Base-by-base conservation (phyloP, 2,329 filamentous ascomycete genomes). In the Domatiomyces globalis region DNA sequence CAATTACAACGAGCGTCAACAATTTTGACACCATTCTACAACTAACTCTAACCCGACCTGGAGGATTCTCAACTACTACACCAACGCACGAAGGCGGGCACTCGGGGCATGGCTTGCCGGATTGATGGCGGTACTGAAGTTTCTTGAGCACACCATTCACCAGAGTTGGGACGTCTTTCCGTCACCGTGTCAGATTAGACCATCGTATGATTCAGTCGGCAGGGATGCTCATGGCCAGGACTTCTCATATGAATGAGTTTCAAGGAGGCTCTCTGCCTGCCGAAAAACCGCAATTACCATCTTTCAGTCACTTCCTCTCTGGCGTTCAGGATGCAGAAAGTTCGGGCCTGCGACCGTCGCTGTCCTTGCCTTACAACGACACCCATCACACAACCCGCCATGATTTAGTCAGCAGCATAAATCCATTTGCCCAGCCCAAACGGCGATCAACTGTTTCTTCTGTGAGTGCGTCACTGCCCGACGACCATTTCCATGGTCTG, bases 251-350 rank as follows among this genome's bases (percentile, higher is more conserved):
- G 2, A 39, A 39, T 39, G 33, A 39, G 33, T 39, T 39, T 39
- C 33, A 12, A 39, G 33, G 33, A 39, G 33, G 33, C 33, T 43
- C 12, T 43, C 45, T 20, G 49, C 33, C 33, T 39, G 33, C 33
- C 33, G 12, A 53, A 33, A 53, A 46, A 36, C 53, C 51, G 15
- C 53, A 51, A 49, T 43, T 60, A 39, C 58, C 58, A 25, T 56
- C 55, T 17, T 56, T 60, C 51, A 55, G 55, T 43, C 46, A 57
- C 48, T 57, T 60, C 43, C 51, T 60, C 5, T 52, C 52, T 15
- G 53, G 50, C 12, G 49, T 51, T n/a, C 33, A 49, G 20, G 46
- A 48, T 36, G 48, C 45, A 43, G 19, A 33, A 27, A 45, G 52
- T 44, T 53, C 12, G 50, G 33, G 17, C 33, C 25, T 46, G 48